These are phyloP conservation scores for Huntiella bhutanensis DNA, from an alignment of 2,329 filamentous ascomycete species.

Conservation along the genomic window DNA sequence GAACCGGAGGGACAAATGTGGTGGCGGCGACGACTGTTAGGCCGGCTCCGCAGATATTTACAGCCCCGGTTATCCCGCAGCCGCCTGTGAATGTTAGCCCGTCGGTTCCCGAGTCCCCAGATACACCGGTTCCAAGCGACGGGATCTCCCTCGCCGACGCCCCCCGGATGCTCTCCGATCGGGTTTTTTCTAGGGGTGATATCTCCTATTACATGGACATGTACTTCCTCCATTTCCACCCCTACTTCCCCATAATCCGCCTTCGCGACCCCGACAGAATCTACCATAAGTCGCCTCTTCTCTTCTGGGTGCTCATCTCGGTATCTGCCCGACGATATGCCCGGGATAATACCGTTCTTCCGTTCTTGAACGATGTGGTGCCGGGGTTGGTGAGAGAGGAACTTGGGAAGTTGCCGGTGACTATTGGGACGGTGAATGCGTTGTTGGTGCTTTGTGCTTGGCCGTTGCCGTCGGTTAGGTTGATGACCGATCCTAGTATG, in stretches of 20 bases:
- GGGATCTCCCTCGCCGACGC: not conserved
- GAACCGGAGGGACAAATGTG: too few relatives aligned
- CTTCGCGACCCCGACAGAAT: constrained; percentile 30
- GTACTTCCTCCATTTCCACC: constrained; percentile 34
- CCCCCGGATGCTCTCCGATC: constrained; percentile 20
- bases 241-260: constrained; percentile 32
- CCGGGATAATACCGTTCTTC: constrained; percentile 23
- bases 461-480: constrained; percentile 31
- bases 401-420: constrained; percentile 24
- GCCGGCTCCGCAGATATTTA: too few relatives aligned
- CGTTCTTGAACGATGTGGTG: constrained; percentile 28
- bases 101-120: not conserved
- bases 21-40: too few relatives aligned
- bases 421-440: constrained; percentile 31
- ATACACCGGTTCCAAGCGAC: not conserved
- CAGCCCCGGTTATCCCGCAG: too few relatives aligned
- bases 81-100: not conserved
- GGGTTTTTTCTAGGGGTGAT: constrained; percentile 31
- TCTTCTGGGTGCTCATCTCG: constrained; percentile 37
- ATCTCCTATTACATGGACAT: constrained; percentile 37
- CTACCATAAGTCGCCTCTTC: constrained; percentile 27
- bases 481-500: constrained; percentile 30
- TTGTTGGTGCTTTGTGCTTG: constrained; percentile 32
- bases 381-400: constrained; percentile 26
- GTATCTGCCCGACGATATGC: constrained; percentile 31